These are phyloP conservation scores for Aspergillus egyptiacus DNA, from an alignment of 495 filamentous ascomycete genomes.

Conservation along the genomic window DNA sequence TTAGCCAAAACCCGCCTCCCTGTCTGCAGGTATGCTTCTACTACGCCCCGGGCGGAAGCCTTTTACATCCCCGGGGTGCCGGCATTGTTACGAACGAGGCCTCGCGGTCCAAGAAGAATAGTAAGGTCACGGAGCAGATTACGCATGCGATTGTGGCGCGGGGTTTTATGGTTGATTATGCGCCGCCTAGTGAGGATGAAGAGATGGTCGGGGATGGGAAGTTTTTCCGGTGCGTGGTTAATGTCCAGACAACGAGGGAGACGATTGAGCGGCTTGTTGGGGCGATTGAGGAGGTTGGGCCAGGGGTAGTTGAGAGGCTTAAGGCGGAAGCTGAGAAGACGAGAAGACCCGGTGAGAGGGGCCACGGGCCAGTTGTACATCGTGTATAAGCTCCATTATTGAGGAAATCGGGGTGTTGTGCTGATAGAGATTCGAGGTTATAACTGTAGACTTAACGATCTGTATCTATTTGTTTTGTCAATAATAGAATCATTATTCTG, in stretches of 20 bases:
- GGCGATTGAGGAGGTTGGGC: conserved; percentile 63
- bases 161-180: conserved; percentile 95
- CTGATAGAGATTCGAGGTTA: not conserved
- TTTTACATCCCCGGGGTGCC: conserved; percentile 35
- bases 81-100: conserved; percentile 32
- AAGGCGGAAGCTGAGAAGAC: conserved; percentile 17
- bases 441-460: too few species aligned
- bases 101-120: conserved; percentile 54
- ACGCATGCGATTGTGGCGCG: conserved; percentile 56
- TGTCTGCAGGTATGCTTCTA: conserved; percentile 97
- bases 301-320: conserved; percentile 37
- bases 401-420: not conserved
- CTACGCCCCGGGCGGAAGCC: conserved; percentile 54
- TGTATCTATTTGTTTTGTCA: too few species aligned
- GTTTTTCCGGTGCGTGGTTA: conserved; percentile 88
- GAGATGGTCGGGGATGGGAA: conserved; percentile 55
- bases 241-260: conserved; percentile 61
- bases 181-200: conserved; percentile 55
- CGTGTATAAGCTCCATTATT: not conserved
- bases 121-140: conserved; percentile 61
- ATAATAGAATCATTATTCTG: not conserved
- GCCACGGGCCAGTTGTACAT: conserved; percentile 35
- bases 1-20: conserved; percentile 71
- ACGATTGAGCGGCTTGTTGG: conserved; percentile 73
- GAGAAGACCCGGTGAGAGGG: conserved; percentile 28